A percentile compares a stretch with the other conserved stretches of the same genome.
Evolutionary conservation across 768 basidiomycete genomes (phyloP).

Genomic region (Boletales sp.): DNA sequence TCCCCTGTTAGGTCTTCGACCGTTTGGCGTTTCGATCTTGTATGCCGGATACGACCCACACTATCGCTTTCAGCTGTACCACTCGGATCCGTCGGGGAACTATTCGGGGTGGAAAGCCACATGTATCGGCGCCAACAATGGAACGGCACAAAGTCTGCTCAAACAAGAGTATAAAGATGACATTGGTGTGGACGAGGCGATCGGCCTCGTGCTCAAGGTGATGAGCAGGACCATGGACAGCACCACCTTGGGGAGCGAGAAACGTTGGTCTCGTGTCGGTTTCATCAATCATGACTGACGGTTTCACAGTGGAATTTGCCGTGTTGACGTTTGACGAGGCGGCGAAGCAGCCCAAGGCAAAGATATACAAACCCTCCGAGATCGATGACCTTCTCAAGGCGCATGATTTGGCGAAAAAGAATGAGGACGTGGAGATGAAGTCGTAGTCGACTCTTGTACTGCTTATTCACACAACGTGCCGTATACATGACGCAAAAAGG

Average conservation of each 20-base stretch:
- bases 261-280: constrained; percentile 58
- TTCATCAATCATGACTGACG: neutral
- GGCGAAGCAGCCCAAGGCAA: constrained; percentile 78
- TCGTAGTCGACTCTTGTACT: constrained; percentile 27
- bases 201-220: constrained; percentile 85
- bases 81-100: constrained; percentile 97
- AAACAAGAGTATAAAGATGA: constrained; percentile 99
- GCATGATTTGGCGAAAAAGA: constrained; percentile 85
- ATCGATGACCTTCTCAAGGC: constrained; percentile 78
- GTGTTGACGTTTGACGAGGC: constrained; percentile 81
- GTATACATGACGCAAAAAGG: too few relatives aligned
- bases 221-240: constrained; percentile 99
- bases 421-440: constrained; percentile 80
- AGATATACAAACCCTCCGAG: constrained; percentile 87
- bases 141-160: constrained; percentile 89
- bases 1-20: constrained; percentile 66
- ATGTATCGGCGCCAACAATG: constrained; percentile 97
- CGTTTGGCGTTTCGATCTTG: constrained; percentile 95
- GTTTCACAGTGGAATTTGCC: constrained; percentile 85
- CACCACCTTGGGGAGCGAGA: constrained; percentile 93
- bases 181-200: constrained; percentile 85
- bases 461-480: neutral
- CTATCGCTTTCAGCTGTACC: constrained; percentile 95
- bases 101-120: constrained; percentile 99
- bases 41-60: constrained; percentile 97